Base-by-base conservation (phyloP, 768 basidiomycete genomes). In the Polyporus arcularius region DNA sequence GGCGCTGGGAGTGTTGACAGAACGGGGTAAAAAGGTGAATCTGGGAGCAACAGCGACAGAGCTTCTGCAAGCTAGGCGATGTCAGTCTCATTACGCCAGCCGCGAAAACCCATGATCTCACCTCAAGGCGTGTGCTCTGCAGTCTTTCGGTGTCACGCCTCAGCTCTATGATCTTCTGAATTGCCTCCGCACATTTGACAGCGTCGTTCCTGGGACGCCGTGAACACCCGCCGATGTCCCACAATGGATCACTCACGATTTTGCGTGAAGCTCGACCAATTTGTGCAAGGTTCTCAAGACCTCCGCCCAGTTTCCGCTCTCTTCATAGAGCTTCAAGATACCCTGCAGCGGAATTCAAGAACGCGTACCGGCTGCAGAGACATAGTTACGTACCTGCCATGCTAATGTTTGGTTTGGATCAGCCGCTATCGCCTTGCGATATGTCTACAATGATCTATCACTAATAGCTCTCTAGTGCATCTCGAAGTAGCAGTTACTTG, bases 131-230 rank as follows among this genome's bases (percentile, higher is more conserved):
- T 4, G 83, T 82, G 5, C 90, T 53, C 11, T 31, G 49, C 8
- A 35, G 35, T 11, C 35, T 1, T 35, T 56, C 92, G 61, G 85
- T 78, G 48, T 82, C 76, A 48, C 85, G 79, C 38, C 83, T 82
- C 2, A 87, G 71, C 4, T 85, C 81, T 15, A 98, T 75, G 32
- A 92, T 73, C 67, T 87, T 93, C 69, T 97, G 93, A 46, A 96
- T 70, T 1, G 80, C 78, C 71, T 94, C 91, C 2, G 91, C 94
- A 60, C 88, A 90, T 75, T 92, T 96, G 5, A 78, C 76, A 0
- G 80, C 82, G 68, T 98, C 95, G 41, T 83, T 76, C 4, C 95
- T 94, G 66, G 11, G 39, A 53, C 26, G 55, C 47, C 5, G 26
- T 28, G 56, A 18, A 2, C 42, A 41, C 31, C 10, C 47, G 28